These are phyloP conservation scores for Zoysia japonica DNA, from an alignment of 176 grass and related monocot genomes.

Conservation along the genomic window DNA sequence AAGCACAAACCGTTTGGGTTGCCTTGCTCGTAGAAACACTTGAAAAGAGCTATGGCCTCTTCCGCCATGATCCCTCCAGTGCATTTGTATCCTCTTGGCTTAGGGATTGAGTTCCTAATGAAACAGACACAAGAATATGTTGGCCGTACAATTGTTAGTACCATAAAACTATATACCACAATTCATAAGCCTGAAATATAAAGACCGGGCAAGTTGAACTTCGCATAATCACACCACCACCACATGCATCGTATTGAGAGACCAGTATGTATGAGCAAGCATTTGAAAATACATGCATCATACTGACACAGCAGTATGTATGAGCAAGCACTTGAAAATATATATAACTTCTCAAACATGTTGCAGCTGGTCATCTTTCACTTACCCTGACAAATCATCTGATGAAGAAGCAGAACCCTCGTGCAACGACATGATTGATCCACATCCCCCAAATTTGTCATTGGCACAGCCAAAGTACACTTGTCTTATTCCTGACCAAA, in stretches of 20 bases:
- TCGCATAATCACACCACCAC: not conserved
- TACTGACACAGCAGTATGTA: no score
- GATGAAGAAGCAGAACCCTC: constrained; percentile 28
- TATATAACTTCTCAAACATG: not conserved
- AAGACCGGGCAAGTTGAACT: not conserved
- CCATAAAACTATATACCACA: constrained; percentile 20
- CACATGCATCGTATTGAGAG: constrained; percentile 10
- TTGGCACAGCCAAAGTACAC: constrained; percentile 88
- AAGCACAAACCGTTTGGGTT: constrained; percentile 77
- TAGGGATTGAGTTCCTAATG: constrained; percentile 42
- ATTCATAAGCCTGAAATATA: not conserved
- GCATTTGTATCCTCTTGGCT: constrained; percentile 77
- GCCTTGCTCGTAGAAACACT: constrained; percentile 91
- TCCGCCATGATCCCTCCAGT: constrained; percentile 75
- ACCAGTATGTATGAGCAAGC: not conserved
- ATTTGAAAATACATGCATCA: not conserved
- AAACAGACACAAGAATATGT: constrained; percentile 13
- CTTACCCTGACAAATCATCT: constrained; percentile 59
- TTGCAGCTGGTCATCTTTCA: not conserved
- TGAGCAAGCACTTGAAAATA: not conserved
- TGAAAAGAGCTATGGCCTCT: constrained; percentile 75
- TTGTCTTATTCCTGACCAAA: constrained; percentile 69
- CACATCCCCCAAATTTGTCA: constrained; percentile 95
- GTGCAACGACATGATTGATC: constrained; percentile 84
- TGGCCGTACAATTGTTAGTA: not conserved